Conservation (phyloP, 768 basidiomycete species). For the Amylocystis lapponica region DNA sequence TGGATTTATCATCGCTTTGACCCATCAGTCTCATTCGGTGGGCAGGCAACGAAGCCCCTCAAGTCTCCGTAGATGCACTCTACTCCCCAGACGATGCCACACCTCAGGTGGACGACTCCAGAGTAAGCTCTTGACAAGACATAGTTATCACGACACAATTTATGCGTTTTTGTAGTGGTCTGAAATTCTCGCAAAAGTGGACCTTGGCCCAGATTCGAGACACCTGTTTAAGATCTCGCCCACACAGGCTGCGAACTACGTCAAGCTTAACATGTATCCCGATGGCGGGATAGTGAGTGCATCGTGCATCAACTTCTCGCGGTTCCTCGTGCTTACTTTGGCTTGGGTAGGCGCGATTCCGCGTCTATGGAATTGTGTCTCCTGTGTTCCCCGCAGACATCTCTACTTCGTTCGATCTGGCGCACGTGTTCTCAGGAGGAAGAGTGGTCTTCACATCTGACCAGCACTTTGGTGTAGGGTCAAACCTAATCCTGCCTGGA, state of each 20-base stretch:
- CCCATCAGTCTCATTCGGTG: background rate
- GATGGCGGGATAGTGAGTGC: conserved; percentile 89
- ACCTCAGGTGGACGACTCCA: conserved; percentile 42
- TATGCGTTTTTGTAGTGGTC: conserved; percentile 52
- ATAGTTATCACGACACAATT: background rate
- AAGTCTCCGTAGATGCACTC: conserved; percentile 67
- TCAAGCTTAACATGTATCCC: conserved; percentile 93
- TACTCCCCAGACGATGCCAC: conserved; percentile 33
- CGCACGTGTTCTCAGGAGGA: conserved; percentile 87
- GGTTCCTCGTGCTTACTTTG: too few species aligned
- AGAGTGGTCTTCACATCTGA: conserved; percentile 81
- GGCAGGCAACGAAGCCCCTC: conserved; percentile 81
- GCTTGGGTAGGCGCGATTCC: conserved; percentile 88
- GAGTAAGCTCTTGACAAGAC: conserved; percentile 35
- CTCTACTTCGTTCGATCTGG: conserved; percentile 67
- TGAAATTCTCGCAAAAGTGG: conserved; percentile 68
- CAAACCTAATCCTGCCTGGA: conserved; percentile 88
- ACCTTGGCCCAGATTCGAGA: conserved; percentile 77
- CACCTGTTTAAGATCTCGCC: conserved; percentile 78
- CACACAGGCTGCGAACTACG: conserved; percentile 55
- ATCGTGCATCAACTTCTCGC: background rate
- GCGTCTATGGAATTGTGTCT: conserved; percentile 79
- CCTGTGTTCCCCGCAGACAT: conserved; percentile 52
- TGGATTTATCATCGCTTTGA: background rate
- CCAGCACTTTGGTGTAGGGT: conserved; percentile 91